A percentile compares a stretch with the other conserved stretches of the same genome.
Conservation (phyloP, 169 alveolate species). For the Prorocentrum cordatum region DNA sequence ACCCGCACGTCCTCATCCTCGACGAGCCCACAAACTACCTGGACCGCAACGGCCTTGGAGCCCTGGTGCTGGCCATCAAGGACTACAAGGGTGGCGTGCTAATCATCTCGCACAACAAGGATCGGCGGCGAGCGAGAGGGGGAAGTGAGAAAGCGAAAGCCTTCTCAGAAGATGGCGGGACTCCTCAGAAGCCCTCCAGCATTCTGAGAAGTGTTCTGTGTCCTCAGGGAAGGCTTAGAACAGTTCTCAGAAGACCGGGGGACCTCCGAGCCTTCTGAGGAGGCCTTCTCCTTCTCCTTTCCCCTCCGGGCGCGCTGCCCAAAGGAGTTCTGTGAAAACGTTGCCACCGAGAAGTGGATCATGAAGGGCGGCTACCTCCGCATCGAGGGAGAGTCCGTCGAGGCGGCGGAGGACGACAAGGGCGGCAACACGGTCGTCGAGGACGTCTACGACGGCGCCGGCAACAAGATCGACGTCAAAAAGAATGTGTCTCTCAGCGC, state of each 20-base stretch:
- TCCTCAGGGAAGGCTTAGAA: no score
- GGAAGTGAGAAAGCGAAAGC: no score
- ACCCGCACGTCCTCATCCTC: conserved; percentile 71
- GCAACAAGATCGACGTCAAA: conserved; percentile 72
- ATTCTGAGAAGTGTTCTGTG: no score
- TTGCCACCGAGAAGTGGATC: conserved; percentile 72
- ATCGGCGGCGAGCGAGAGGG: no score
- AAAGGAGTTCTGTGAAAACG: conserved; percentile 71
- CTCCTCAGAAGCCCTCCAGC: no score
- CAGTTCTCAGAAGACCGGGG: no score
- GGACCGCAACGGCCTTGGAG: conserved; percentile 69
- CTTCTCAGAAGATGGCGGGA: no score
- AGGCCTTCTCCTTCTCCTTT: no score
- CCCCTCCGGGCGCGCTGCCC: no score
- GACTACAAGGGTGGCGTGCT: conserved; percentile 72
- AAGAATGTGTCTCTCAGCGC: no score
- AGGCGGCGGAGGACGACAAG: conserved; percentile 12
- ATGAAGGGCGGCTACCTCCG: conserved; percentile 55
- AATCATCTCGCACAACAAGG: conserved; percentile 70
- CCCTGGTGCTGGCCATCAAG: conserved; percentile 57
- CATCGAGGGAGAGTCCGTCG: conserved; percentile 61
- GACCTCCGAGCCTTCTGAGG: no score
- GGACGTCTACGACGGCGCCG: conserved; percentile 69
- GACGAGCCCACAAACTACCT: conserved; percentile 73
- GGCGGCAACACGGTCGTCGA: no score